These are phyloP conservation scores for Peronospora tabacina DNA, from an alignment of 352 stramenopile species.

Conservation along the genomic window DNA sequence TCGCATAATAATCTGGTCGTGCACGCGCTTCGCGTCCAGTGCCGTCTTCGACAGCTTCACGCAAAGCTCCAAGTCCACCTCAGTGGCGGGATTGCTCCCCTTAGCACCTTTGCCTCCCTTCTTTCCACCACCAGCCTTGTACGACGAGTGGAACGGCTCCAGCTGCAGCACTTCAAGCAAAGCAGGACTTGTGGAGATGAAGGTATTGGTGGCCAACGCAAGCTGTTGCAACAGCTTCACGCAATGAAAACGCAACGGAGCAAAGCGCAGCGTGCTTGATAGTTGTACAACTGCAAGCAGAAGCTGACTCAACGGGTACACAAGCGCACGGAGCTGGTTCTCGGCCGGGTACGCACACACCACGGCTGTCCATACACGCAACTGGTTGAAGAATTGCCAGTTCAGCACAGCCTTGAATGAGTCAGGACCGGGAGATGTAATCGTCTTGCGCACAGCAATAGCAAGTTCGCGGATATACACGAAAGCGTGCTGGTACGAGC, in stretches of 20 bases:
- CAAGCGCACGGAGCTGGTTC: constrained; percentile 85
- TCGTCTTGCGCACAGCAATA: constrained; percentile 94
- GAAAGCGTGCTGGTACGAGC: constrained; percentile 98
- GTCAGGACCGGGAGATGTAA: constrained; percentile 90
- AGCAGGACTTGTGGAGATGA: constrained; percentile 91
- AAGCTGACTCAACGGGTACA: constrained; percentile 94
- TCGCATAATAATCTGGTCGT: constrained; percentile 87
- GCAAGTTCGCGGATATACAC: constrained; percentile 98
- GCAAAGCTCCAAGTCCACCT: constrained; percentile 72
- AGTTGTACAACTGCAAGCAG: constrained; percentile 68
- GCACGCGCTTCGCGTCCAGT: constrained; percentile 77
- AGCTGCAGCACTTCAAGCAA: constrained; percentile 92
- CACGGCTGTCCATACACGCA: constrained; percentile 95
- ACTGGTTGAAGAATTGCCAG: constrained; percentile 98
- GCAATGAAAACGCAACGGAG: constrained; percentile 95
- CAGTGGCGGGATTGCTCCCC: constrained; percentile 27
- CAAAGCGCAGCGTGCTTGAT: constrained; percentile 70
- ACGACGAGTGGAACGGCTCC: constrained; percentile 84
- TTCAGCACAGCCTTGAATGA: constrained; percentile 88
- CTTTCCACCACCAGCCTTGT: constrained; percentile 46
- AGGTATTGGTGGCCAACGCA: constrained; percentile 89
- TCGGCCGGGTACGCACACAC: constrained; percentile 84
- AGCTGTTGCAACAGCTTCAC: constrained; percentile 95
- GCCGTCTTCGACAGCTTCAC: constrained; percentile 90
- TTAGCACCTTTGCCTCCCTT: constrained; percentile 24